These are phyloP conservation scores for Penicillium griseofulvum DNA, from an alignment of 2,329 filamentous ascomycete species.

Conservation along the genomic window DNA sequence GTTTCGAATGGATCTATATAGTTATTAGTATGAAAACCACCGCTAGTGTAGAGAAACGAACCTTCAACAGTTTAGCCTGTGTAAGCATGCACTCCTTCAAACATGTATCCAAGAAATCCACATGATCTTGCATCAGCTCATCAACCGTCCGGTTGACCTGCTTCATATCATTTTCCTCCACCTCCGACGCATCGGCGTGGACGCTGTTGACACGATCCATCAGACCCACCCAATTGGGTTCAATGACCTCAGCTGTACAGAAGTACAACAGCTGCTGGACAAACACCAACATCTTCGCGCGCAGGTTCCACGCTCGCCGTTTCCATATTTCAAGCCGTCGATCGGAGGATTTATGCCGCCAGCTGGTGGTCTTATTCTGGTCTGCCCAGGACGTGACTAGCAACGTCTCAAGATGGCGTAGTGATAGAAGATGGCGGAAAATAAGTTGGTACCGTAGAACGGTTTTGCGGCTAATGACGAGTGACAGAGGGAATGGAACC, in stretches of 20 bases:
- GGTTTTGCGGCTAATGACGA: conserved; percentile 94
- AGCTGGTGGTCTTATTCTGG: conserved; percentile 75
- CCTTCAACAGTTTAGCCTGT: conserved; percentile 88
- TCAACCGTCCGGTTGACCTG: conserved; percentile 79
- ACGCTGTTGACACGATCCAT: conserved; percentile 77
- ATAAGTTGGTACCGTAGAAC: conserved; percentile 95
- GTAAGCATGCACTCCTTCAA: conserved; percentile 99
- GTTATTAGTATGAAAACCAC: conserved; percentile 4
- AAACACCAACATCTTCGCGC: conserved; percentile 93
- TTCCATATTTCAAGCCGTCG: conserved; percentile 86
- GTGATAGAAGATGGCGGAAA: conserved; percentile 86
- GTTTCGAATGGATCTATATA: conserved; percentile 85
- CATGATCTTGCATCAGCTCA: conserved; percentile 97
- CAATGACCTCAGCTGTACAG: conserved; percentile 94
- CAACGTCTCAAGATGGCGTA: conserved; percentile 85
- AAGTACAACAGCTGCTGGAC: conserved; percentile 97
- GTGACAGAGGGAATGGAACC: conserved; percentile 89
- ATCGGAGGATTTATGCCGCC: conserved; percentile 76
- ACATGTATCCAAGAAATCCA: conserved; percentile 96
- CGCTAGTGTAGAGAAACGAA: conserved; percentile 44
- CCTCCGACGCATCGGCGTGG: conserved; percentile 42
- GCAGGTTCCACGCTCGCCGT: conserved; percentile 82
- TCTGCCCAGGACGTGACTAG: conserved; percentile 87
- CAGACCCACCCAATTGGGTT: conserved; percentile 92
- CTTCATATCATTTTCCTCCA: conserved; percentile 39